phyloP scores from a whole-genome alignment of 306 rosid species.

The apple (Malus domestica) region DNA sequence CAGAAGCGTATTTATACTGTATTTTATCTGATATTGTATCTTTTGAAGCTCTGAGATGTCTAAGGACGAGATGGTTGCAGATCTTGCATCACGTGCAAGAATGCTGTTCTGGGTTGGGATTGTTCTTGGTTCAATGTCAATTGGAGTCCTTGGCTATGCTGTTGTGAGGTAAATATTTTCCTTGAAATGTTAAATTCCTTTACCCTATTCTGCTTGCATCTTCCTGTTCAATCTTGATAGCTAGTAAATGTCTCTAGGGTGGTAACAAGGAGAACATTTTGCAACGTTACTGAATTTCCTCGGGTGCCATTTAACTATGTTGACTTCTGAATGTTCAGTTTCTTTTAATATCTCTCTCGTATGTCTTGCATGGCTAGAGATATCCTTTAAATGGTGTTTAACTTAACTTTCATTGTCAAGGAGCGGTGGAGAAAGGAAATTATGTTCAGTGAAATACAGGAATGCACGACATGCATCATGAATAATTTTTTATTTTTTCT shows the following conservation, averaged over 20 bases:
- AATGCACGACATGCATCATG: not conserved
- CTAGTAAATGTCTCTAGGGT: not conserved
- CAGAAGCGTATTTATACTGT: not conserved
- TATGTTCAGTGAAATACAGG: too few species aligned
- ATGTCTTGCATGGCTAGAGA: not conserved
- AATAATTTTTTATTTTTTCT: not conserved
- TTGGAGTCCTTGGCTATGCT: slow-evolving; percentile 77
- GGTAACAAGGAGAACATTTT: not conserved
- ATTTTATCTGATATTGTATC: slow-evolving; percentile 1
- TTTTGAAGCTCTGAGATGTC: slow-evolving; percentile 65
- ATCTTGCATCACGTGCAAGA: slow-evolving; percentile 46
- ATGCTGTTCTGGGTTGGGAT: slow-evolving; percentile 55
- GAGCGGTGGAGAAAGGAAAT: not conserved
- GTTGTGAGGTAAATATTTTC: slow-evolving; percentile 40
- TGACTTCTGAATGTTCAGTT: not conserved
- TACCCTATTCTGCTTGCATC: not conserved
- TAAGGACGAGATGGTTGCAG: slow-evolving; percentile 75
- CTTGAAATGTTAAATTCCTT: not conserved
- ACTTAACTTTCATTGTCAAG: not conserved
- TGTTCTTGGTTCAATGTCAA: slow-evolving; percentile 58
- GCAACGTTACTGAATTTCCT: not conserved
- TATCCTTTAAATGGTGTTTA: too few species aligned
- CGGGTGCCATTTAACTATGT: not conserved
- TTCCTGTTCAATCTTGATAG: not conserved
- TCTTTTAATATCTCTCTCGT: not conserved